Evolutionary conservation across 345 rosid species (phyloP), one percentile per base, ranked within the genome.

Genomic region (Lepidium sativum): DNA sequence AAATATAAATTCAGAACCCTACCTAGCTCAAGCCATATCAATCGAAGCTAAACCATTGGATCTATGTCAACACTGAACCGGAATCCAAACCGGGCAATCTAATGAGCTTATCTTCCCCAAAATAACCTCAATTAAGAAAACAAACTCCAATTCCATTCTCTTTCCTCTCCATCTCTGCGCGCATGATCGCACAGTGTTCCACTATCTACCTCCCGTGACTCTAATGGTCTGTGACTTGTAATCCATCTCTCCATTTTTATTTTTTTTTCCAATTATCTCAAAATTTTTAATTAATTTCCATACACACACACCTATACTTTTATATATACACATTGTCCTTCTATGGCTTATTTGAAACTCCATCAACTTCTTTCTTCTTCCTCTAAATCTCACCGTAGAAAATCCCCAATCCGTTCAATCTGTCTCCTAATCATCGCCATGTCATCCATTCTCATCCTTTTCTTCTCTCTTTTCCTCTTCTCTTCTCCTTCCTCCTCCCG

Each of bases 391-490:
- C 74, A 57, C 71, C 71, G 65, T 8, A 41, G 35, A 42, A 74
- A 64, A 27, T 9, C n/a, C 62, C 58, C 41, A 40, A 42, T 52
- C 57, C 72, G 64, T 13, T 52, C 50, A 35, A 17, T 55, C 40
- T 58, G 41, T 5, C 45, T 50, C 65, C 4, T 40, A 13, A 35
- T 72, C 69, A 1, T 60, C 23, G 40, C 78, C 57, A 71, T 76
- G 78, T 77, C 82, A 17, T 20, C 77, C 52, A 48, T 70, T 70
- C 33, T 76, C 66, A 32, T 76, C 67, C 63, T 76, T 20, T 61
- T 75, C 75, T 49, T 64, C 40, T 51, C 61, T 52, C 55, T 73
- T 17, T 59, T 54, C 42, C 57, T 73, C 63, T 43, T 58, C 42
- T 12, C 69, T 12, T 77, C 70, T 32, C 77, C 51, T 6, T 79